Percentiles rank a stretch among this genome's conserved stretches.
These are phyloP conservation scores for Aspergillus candidus DNA, from an alignment of 2,329 filamentous ascomycete species.

Conservation along the genomic window DNA sequence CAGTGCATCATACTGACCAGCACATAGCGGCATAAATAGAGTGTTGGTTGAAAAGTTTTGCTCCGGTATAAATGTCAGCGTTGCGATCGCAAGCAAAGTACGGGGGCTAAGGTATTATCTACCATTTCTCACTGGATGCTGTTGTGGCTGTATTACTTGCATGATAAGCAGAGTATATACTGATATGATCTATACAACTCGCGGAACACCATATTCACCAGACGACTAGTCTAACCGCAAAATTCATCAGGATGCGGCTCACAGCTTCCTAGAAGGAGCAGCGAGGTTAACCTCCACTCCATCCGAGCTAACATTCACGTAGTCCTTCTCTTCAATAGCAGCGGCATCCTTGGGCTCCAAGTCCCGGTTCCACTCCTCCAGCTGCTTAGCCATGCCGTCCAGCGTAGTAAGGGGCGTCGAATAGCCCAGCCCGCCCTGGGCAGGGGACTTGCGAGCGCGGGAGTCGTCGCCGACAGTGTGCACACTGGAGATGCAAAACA, in stretches of 20 bases:
- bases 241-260: neutral
- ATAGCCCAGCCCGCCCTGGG: constrained; percentile 30
- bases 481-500: constrained; percentile 27
- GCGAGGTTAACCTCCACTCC: constrained; percentile 16
- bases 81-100: no score
- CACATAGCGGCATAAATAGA: no score
- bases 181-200: no score
- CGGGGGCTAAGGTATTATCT: no score
- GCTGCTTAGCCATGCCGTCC: constrained; percentile 28
- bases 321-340: constrained; percentile 10
- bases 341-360: constrained; percentile 10
- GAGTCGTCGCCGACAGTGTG: constrained; percentile 26
- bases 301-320: constrained; percentile 10
- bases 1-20: no score
- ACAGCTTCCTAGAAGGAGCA: constrained; percentile 13
- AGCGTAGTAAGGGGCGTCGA: constrained; percentile 25
- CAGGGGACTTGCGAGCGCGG: constrained; percentile 20
- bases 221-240: neutral
- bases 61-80: no score
- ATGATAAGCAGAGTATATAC: no score
- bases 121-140: no score
- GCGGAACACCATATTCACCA: no score
- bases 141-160: no score
- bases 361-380: constrained; percentile 30
- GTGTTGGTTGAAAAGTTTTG: no score